Percentiles rank a stretch among this genome's conserved stretches.
Evolutionary conservation across 2,329 filamentous ascomycete genomes (phyloP).

Genomic region (Gnomoniopsis smithogilvyi): DNA sequence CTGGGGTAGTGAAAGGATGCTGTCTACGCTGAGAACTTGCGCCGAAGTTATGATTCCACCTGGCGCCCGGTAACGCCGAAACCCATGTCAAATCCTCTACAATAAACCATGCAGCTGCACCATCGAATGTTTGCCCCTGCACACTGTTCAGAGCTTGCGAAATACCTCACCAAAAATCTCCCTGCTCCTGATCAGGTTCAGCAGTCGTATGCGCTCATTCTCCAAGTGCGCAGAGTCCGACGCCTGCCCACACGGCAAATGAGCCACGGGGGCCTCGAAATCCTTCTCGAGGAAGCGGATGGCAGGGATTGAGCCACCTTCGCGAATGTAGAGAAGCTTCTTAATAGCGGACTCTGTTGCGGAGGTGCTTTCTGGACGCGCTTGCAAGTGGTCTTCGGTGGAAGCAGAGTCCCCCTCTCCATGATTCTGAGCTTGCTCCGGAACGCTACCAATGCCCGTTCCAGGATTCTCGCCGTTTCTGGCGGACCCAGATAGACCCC

Average conservation of each 20-base stretch:
- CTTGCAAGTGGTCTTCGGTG: neutral
- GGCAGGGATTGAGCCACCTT: slow-evolving; percentile 91
- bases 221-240: slow-evolving; percentile 93
- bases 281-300: slow-evolving; percentile 95
- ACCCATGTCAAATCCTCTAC: no score
- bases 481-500: slow-evolving; percentile 51
- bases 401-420: neutral
- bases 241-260: slow-evolving; percentile 90
- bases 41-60: neutral
- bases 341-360: slow-evolving; percentile 25
- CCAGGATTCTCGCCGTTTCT: neutral
- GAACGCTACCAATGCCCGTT: neutral
- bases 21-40: neutral
- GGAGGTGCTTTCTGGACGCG: neutral
- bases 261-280: slow-evolving; percentile 84
- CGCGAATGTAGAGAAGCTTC: slow-evolving; percentile 87
- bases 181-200: slow-evolving; percentile 86
- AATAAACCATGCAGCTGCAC: neutral
- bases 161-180: slow-evolving; percentile 92
- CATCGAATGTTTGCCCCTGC: neutral
- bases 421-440: neutral
- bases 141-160: slow-evolving; percentile 45
- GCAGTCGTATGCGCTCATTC: slow-evolving; percentile 85
- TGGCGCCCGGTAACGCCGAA: no score
- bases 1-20: neutral